Conservation (phyloP, 1,284 basidiomycete genomes). For the Cryptococcus sp. region DNA sequence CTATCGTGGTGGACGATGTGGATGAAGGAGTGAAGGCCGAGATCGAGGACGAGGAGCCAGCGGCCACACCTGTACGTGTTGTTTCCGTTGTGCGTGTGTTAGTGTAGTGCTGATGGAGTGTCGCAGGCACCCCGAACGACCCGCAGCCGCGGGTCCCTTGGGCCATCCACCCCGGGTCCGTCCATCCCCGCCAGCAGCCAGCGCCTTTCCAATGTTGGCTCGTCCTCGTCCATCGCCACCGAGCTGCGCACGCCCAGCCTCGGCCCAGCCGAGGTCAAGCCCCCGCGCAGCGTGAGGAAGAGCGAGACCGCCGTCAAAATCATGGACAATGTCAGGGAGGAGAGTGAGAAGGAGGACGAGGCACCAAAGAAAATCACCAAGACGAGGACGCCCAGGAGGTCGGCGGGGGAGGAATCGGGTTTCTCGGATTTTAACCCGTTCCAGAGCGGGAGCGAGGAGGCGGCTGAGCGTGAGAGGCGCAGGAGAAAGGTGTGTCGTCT, state of each 20-base stretch:
- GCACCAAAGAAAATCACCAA: constrained; percentile 15
- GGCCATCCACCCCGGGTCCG: constrained; percentile 7
- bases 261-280: constrained; percentile 6
- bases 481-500: constrained; percentile 42
- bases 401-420: constrained; percentile 38
- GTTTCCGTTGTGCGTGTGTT: neutral
- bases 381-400: constrained; percentile 22
- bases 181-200: constrained; percentile 3
- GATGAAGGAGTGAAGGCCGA: constrained; percentile 15
- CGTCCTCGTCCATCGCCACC: constrained; percentile 8
- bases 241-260: constrained; percentile 14
- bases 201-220: constrained; percentile 7
- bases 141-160: constrained; percentile 8
- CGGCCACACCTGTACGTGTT: constrained; percentile 7
- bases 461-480: constrained; percentile 41
- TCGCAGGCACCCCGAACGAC: constrained; percentile 10
- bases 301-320: constrained; percentile 13
- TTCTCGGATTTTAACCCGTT: constrained; percentile 57
- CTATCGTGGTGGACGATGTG: constrained; percentile 9
- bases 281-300: constrained; percentile 10
- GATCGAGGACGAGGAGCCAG: constrained; percentile 9
- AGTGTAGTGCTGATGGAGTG: neutral
- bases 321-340: constrained; percentile 56
- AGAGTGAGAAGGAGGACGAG: constrained; percentile 62
- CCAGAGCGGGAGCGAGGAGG: constrained; percentile 53